phyloP scores from a whole-genome alignment of 1,284 basidiomycete species.

The Rhizoctonia solani region DNA sequence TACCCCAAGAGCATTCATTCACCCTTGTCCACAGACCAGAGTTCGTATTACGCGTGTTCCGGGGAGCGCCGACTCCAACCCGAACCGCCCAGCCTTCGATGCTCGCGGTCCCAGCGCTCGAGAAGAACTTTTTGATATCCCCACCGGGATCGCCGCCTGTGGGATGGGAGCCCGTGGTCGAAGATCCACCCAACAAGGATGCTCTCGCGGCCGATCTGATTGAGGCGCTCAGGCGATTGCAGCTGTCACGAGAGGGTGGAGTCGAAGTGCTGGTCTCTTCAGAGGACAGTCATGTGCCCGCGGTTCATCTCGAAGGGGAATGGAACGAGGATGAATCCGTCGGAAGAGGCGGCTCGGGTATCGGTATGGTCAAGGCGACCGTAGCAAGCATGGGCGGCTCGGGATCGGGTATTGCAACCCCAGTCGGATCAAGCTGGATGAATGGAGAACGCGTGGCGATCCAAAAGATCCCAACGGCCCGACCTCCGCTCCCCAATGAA shows the following conservation, averaged over 20 bases:
- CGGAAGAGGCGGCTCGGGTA: constrained; percentile 28
- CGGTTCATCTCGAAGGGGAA: constrained; percentile 27
- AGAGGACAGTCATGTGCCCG: constrained; percentile 15
- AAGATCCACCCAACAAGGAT: constrained; percentile 87
- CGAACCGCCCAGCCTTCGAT: constrained; percentile 43
- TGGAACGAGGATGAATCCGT: constrained; percentile 13
- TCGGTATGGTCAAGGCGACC: constrained; percentile 36
- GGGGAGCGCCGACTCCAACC: constrained; percentile 70
- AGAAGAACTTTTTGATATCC: constrained; percentile 96
- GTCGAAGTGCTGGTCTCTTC: constrained; percentile 36
- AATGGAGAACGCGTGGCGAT: constrained; percentile 23
- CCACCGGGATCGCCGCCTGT: constrained; percentile 98
- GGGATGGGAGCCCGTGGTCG: constrained; percentile 91
- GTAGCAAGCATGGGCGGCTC: constrained; percentile 34
- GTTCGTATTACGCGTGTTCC: constrained; percentile 66
- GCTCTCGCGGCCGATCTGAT: constrained; percentile 92
- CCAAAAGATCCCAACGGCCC: constrained; percentile 17
- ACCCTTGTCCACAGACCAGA: constrained; percentile 3
- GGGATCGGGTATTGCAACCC: constrained; percentile 13
- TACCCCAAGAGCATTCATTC: constrained; percentile 35
- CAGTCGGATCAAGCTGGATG: constrained; percentile 7
- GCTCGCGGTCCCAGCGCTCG: constrained; percentile 75
- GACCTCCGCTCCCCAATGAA: not conserved
- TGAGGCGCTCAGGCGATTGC: constrained; percentile 61
- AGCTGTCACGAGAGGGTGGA: constrained; percentile 38